Base-by-base conservation (phyloP, 495 filamentous ascomycete genomes). In the Penicillium canescens region DNA sequence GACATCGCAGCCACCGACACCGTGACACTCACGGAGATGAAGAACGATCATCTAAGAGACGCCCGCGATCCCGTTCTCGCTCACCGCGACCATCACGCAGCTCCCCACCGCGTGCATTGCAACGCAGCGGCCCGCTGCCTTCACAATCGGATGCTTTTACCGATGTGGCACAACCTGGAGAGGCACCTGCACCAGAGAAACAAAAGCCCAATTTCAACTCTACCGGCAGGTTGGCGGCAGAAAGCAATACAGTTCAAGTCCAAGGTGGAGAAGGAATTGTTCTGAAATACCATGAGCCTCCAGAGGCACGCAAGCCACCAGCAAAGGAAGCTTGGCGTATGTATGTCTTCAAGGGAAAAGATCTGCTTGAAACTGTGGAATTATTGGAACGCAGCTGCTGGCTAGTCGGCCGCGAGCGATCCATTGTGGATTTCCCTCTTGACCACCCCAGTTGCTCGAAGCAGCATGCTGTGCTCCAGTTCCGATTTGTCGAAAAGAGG, bases 391-490 rank as follows among this genome's bases (percentile, higher is more conserved):
- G 88, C 24, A 92, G 86, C 58, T 96, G 91, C 71, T 99, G 94
- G 94, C 74, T 99, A 28, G 72, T 97, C 8, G 94, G 94, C 0
- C 73, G 93, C 35, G 93, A 97, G 56, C 53, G 77, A 37, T 67
- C 83, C 8, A 86, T 98, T 23, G 92, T 88, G 5, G 94, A 98
- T 63, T 79, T 96, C 34, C 75, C 84, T 6, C 82, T 92, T 23
- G 92, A 95, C 59, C 92, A 98, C 65, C 92, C 92, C 20, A 96
- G 91, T 65, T 86, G 88, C 64, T 92, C 88, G 52, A 92, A 92
- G 64, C 94, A 98, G 71, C 94, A 98, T 71, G 95, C 94, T 4
- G 95, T 91, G 23, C 78, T 98, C 33, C 94, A 98, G 68, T 98
- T 98, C 61, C 83, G 95, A 39, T 87, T 89, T 66, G 82, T 89